Evolutionary conservation across 1,139 yeast genomes (phyloP), one percentile per base, ranked within the genome.

Genomic region (Sugiyamaella japonica): DNA sequence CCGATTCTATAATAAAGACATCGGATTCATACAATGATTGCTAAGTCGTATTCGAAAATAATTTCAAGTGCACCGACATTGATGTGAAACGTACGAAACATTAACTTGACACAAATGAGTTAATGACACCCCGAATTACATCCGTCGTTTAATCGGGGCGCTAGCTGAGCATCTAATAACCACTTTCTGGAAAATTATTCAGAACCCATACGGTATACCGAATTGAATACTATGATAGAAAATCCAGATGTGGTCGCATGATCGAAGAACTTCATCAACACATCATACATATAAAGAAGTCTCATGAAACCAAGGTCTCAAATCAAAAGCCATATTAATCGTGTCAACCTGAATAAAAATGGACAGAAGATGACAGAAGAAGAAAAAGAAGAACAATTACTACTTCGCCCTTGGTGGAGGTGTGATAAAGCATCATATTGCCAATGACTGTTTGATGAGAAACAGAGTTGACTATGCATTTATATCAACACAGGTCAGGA

Each of bases 381-480:
- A 28, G 31, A 28, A 28, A 9, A 28, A 28, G n/a, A n/a, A n/a
- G n/a, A n/a, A n/a, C n/a, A n/a, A n/a, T n/a, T n/a, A n/a, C n/a
- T n/a, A n/a, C n/a, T n/a, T 93, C 56, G 86, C 95, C 59, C 80
- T 93, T 53, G 99, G 99, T 52, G 99, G 99, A 66, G 99, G 99
- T 41, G 76, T 93, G 58, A 83, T 93, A 66, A 93, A 93, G 75
- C 99, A 93, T 71, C 99, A 93, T 70, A 93, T 93, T 63, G 91
- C 96, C 68, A 93, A 93, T 70, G 99, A 99, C 6, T 91, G 98
- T 71, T 78, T 93, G 66, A 93, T 93, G 99, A 85, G 99, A 77
- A 95, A 93, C 66, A 99, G 99, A 64, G 99, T 99, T 20, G 99
- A 93, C 70, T 89, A 85, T 68, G 98, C 99, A 97, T 93, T 16